phyloP scores from a whole-genome alignment of 1,139 yeast species.

The Saccharomycopsis hybrid region DNA sequence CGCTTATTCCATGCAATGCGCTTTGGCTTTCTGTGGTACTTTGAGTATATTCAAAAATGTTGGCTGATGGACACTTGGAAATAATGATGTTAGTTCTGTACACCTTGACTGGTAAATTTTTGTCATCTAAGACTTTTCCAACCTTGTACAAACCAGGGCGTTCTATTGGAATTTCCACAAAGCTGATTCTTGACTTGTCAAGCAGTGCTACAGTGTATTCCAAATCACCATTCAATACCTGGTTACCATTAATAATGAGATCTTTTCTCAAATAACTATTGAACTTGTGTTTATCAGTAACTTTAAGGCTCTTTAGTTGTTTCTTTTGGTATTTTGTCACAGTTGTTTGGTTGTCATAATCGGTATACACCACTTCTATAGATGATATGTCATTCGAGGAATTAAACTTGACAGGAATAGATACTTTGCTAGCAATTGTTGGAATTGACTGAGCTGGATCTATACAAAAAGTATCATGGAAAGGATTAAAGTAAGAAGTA shows the following conservation, averaged over 20 bases:
- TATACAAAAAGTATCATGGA: conserved; percentile 58
- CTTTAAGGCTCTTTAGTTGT: conserved; percentile 41
- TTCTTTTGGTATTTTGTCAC: conserved; percentile 49
- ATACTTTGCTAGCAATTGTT: conserved; percentile 27
- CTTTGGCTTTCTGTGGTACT: conserved; percentile 17
- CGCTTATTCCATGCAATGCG: conserved; percentile 21
- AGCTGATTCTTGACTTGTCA: conserved; percentile 27
- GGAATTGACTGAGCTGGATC: conserved; percentile 33
- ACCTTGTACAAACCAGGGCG: conserved; percentile 73
- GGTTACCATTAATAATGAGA: conserved; percentile 28
- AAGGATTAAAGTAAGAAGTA: conserved; percentile 78
- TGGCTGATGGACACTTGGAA: conserved; percentile 72
- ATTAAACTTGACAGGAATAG: conserved; percentile 74
- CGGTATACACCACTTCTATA: conserved; percentile 58
- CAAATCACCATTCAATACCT: conserved; percentile 29
- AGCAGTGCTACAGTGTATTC: conserved; percentile 1
- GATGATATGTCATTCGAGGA: conserved; percentile 68
- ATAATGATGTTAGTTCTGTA: conserved; percentile 60
- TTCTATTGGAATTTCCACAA: conserved; percentile 51
- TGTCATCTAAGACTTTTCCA: conserved; percentile 56
- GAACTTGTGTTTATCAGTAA: conserved; percentile 34
- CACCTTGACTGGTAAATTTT: conserved; percentile 57
- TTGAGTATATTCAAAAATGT: conserved; percentile 27
- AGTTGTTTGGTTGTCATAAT: conserved; percentile 44
- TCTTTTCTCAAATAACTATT: conserved; percentile 29